A percentile compares a stretch with the other conserved stretches of the same genome.
phyloP scores from a whole-genome alignment of 306 rosid species.

The Phaseolus lunatus region DNA sequence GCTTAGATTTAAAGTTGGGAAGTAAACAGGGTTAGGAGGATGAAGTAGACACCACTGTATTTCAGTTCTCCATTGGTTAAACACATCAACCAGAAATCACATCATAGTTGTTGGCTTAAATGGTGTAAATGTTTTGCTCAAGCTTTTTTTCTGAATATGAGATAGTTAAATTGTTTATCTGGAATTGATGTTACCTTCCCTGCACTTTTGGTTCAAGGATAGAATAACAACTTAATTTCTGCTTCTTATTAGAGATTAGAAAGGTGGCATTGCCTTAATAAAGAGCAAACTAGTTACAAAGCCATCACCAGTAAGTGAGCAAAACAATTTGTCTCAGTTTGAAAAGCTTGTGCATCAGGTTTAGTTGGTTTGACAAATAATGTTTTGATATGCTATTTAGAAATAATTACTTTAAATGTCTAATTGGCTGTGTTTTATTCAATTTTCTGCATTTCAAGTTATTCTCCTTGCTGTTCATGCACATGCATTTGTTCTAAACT shows the following conservation, averaged over 20 bases:
- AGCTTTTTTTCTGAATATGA: conserved; percentile 32
- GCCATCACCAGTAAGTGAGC: conserved; percentile 1
- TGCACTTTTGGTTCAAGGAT: conserved; percentile 36
- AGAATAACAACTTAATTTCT: conserved; percentile 1
- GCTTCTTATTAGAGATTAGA: conserved; percentile 14
- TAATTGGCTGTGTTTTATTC: conserved; percentile 29
- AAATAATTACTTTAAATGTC: conserved; percentile 1
- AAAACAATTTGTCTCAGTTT: conserved; percentile 33
- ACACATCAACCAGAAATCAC: conserved; percentile 33
- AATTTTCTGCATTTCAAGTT: conserved; percentile 26
- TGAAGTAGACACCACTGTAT: conserved; percentile 15
- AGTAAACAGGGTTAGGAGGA: conserved; percentile 35
- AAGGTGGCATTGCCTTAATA: conserved; percentile 19
- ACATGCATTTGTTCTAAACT: conserved; percentile 9
- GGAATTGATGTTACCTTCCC: conserved; percentile 5
- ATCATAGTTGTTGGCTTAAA: conserved; percentile 11
- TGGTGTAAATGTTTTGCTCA: conserved; percentile 27
- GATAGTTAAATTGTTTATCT: conserved; percentile 37
- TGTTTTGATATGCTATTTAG: conserved; percentile 24
- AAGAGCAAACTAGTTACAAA: conserved; percentile 19
- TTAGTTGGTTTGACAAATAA: conserved; percentile 18
- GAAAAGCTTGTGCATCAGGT: conserved; percentile 5
- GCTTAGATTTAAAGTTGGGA: conserved; percentile 35
- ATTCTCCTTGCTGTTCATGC: conserved; percentile 11
- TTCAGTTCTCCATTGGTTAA: conserved; percentile 36